Evolutionary conservation across 495 filamentous ascomycete species (phyloP), one percentile per base, ranked within the genome.

Genomic region (Penicillium steckii): DNA sequence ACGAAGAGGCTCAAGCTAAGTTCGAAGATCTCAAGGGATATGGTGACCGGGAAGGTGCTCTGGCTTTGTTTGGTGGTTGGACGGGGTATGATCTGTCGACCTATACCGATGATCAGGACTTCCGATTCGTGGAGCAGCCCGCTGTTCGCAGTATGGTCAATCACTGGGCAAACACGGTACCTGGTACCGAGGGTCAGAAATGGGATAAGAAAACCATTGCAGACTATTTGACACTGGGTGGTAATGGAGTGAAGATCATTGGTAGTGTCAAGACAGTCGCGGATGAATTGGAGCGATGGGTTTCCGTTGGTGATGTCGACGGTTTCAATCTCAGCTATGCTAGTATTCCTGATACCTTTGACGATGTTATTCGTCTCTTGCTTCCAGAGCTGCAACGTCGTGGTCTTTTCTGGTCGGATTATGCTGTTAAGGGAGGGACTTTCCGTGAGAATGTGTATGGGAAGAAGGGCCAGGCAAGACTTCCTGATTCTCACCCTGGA

Each of bases 151-250:
- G 63, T 35, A 68, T 69, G 62, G 69, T 74, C 10, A 71, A 74
- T 44, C 71, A 67, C 51, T 74, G 68, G 68, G 65, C 68, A 5
- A 70, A 61, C 37, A 70, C 66, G 2, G 65, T 70, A 15, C 71
- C 70, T 2, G 68, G 67, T 1, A 78, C 65, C 4, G 65, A 71
- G 42, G 62, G 60, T 1, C 44, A 62, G 53, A 83, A 82, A 65
- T 87, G 84, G 85, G 85, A 81, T 8, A 84, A 83, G 71, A 69
- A 72, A 40, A 80, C 79, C 0, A 75, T 88, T 21, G 83, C 80
- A 0, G 75, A 86, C 60, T 81, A 85, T 56, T 58, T 88, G 46
- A 77, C 71, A 35, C 64, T 87, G 8, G 85, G 85, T 1, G 84
- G 84, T 1, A 70, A 72, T 46, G 82, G 80, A 1, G 72, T 77